These are phyloP conservation scores for Fusarium tjaetaba DNA, from an alignment of 2,329 filamentous ascomycete genomes.

Conservation along the genomic window DNA sequence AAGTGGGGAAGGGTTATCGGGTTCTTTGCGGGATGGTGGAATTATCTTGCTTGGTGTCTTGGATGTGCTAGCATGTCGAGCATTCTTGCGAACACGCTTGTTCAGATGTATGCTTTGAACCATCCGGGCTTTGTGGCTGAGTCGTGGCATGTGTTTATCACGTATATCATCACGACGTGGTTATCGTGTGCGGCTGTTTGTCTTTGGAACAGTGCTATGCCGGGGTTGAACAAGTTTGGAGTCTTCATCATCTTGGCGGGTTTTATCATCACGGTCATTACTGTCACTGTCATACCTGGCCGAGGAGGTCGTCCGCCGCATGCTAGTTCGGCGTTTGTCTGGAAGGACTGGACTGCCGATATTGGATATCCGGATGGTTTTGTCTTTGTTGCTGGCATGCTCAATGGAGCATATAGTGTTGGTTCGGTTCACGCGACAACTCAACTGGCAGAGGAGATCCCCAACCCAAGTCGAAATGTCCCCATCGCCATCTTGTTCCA, in stretches of 20 bases:
- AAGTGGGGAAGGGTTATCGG: constrained; percentile 60
- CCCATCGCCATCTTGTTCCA: constrained; percentile 64
- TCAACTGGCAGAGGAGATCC: constrained; percentile 74
- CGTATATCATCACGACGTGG: constrained; percentile 54
- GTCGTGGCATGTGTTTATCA: constrained; percentile 57
- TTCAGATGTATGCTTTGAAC: constrained; percentile 57
- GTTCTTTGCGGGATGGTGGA: constrained; percentile 59
- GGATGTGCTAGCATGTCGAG: constrained; percentile 53
- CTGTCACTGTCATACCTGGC: constrained; percentile 63
- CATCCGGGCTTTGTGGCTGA: constrained; percentile 50
- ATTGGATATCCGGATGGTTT: constrained; percentile 55
- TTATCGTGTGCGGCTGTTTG: constrained; percentile 54
- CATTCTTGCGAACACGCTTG: constrained; percentile 54
- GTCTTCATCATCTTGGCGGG: constrained; percentile 60
- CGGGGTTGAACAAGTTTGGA: constrained; percentile 63
- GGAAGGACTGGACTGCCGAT: constrained; percentile 52
- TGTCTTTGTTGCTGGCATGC: constrained; percentile 54
- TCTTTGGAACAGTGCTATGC: constrained; percentile 64
- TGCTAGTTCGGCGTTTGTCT: constrained; percentile 51
- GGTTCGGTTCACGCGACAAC: constrained; percentile 73
- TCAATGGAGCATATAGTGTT: constrained; percentile 75
- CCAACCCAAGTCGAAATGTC: constrained; percentile 59
- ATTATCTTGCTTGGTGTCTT: constrained; percentile 55
- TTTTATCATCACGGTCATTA: constrained; percentile 64
- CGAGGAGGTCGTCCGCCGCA: constrained; percentile 43